phyloP scores from a whole-genome alignment of 805 yeast genomes.

The Candida oleophila region DNA sequence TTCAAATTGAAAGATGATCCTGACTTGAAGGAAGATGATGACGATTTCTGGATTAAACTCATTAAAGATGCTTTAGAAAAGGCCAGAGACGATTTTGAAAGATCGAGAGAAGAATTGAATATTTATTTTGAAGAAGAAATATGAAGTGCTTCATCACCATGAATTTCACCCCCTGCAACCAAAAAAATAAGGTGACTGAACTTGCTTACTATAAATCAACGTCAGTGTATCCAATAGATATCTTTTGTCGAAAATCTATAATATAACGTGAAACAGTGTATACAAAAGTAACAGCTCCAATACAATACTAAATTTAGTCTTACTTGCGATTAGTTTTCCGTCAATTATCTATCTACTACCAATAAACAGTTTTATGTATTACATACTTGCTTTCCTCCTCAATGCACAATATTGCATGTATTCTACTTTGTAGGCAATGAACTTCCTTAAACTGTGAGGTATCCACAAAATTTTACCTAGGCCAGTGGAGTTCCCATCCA shows the following conservation, averaged over 20 bases:
- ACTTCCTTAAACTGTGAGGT: conserved; percentile 33
- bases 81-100: conserved; percentile 50
- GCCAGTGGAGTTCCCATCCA: conserved; percentile 51
- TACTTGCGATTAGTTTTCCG: background rate
- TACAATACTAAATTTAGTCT: background rate
- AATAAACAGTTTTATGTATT: background rate
- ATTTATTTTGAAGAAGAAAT: conserved; percentile 46
- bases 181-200: background rate
- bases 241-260: background rate
- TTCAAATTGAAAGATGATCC: conserved; percentile 17
- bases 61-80: conserved; percentile 53
- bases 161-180: no score
- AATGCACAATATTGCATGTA: conserved; percentile 53
- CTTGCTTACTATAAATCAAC: no score
- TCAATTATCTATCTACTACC: background rate
- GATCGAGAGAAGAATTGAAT: conserved; percentile 50
- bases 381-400: conserved; percentile 13
- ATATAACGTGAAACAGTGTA: background rate
- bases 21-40: conserved; percentile 1
- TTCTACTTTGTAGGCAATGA: conserved; percentile 33
- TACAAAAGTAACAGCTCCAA: background rate
- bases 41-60: conserved; percentile 35
- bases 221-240: background rate
- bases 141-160: conserved; percentile 5
- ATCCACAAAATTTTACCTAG: conserved; percentile 54